Percentiles rank a stretch among this genome's conserved stretches.
Conservation (phyloP, 2,329 filamentous ascomycete species). For the Laburnicola sp. region DNA sequence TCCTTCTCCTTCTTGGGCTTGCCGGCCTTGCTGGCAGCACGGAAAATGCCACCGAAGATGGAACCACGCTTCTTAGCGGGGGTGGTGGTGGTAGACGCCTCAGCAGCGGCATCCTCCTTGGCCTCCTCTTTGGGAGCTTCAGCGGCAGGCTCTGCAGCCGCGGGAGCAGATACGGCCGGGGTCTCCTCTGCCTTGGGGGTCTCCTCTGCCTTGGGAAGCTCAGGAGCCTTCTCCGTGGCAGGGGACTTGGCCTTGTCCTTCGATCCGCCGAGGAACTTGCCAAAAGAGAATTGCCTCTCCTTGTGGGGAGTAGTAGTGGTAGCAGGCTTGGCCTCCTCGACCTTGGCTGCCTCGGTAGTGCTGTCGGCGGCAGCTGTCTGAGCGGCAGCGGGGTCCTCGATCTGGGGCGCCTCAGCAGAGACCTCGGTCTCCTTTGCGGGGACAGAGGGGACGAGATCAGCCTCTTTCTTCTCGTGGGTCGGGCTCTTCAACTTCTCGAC, state of each 20-base stretch:
- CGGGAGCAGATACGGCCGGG: slow-evolving; percentile 22
- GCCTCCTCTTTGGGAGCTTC: slow-evolving; percentile 52
- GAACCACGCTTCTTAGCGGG: slow-evolving; percentile 78
- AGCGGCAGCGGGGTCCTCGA: slow-evolving; percentile 45
- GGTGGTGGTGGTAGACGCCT: slow-evolving; percentile 36
- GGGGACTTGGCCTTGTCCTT: too few species aligned
- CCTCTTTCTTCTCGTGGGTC: slow-evolving; percentile 67
- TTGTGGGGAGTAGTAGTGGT: slow-evolving; percentile 51
- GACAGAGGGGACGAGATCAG: slow-evolving; percentile 59
- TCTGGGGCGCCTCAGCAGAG: slow-evolving; percentile 39
- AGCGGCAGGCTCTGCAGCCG: slow-evolving; percentile 33
- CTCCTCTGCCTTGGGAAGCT: slow-evolving; percentile 50
- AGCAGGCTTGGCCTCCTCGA: slow-evolving; percentile 32
- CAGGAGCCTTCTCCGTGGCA: slow-evolving; percentile 33
- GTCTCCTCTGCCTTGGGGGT: slow-evolving; percentile 42
- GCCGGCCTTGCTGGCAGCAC: slow-evolving; percentile 48
- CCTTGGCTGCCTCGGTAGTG: slow-evolving; percentile 29
- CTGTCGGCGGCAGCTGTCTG: slow-evolving; percentile 44
- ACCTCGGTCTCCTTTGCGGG: slow-evolving; percentile 54
- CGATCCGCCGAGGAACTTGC: slow-evolving; percentile 50
- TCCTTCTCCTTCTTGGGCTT: slow-evolving; percentile 46
- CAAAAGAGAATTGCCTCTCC: slow-evolving; percentile 57
- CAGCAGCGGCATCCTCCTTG: slow-evolving; percentile 52
- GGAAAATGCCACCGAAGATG: slow-evolving; percentile 64
- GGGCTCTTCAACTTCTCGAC: slow-evolving; percentile 61